Conservation (phyloP, 2,329 filamentous ascomycete species). For the Graphilbum ipis-grandicollis region DNA sequence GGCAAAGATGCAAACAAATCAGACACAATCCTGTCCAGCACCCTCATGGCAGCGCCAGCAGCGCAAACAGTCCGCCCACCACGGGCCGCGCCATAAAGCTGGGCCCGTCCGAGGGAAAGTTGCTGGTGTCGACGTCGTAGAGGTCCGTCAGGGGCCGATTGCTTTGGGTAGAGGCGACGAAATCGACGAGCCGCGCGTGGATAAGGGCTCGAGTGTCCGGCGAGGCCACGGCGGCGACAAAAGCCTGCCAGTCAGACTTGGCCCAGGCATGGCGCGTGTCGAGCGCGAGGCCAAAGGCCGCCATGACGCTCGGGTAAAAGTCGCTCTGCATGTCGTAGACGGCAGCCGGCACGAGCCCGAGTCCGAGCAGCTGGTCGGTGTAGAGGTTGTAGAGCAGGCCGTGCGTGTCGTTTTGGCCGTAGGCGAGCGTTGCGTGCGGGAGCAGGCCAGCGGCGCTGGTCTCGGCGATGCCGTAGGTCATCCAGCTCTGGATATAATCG, state of each 20-base stretch:
- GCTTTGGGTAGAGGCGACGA: conserved; percentile 57
- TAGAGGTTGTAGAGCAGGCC: conserved; percentile 65
- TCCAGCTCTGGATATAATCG: conserved; percentile 57
- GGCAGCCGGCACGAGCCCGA: conserved; percentile 55
- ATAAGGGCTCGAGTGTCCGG: conserved; percentile 45
- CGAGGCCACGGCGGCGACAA: conserved; percentile 58
- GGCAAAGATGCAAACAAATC: too few relatives aligned
- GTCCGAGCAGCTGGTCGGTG: conserved; percentile 58
- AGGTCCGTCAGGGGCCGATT: conserved; percentile 61
- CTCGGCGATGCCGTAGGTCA: conserved; percentile 52
- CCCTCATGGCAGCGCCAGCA: conserved; percentile 40
- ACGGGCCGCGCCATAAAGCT: conserved; percentile 64
- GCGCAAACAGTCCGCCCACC: conserved; percentile 62
- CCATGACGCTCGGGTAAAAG: conserved; percentile 57
- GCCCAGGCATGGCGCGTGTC: conserved; percentile 69
- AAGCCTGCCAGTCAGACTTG: conserved; percentile 80
- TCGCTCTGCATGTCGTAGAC: conserved; percentile 63
- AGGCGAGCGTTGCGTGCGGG: conserved; percentile 60
- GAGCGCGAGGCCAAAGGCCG: conserved; percentile 65
- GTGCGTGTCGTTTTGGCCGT: conserved; percentile 43
- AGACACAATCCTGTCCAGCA: too few relatives aligned
- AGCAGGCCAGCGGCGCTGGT: conserved; percentile 29
- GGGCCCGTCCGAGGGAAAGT: conserved; percentile 38
- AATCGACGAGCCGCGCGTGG: conserved; percentile 49
- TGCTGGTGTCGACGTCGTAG: conserved; percentile 54